phyloP scores from a whole-genome alignment of 108 stramenopile genomes.

The Bacterosira constricta region DNA sequence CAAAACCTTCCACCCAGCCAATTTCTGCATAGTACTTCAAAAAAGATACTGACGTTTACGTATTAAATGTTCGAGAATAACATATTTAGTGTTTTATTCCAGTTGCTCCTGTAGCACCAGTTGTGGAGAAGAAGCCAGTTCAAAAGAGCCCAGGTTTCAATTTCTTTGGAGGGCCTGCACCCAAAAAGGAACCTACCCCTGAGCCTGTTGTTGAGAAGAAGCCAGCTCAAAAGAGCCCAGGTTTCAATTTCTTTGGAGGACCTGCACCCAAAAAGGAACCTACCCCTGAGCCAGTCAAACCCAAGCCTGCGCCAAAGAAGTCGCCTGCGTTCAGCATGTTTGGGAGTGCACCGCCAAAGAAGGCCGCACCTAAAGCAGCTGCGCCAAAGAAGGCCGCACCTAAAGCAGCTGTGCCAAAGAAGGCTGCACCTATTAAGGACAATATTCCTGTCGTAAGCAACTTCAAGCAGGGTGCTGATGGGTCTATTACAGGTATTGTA shows the following conservation, averaged over 20 bases:
- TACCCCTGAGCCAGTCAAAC: slow-evolving; percentile 16
- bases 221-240: slow-evolving; percentile 32
- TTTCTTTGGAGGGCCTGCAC: slow-evolving; percentile 51
- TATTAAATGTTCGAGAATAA: too few species aligned
- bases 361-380: neutral
- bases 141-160: slow-evolving; percentile 48
- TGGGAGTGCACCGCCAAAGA: neutral
- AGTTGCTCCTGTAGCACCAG: slow-evolving; percentile 18
- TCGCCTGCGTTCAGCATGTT: slow-evolving; percentile 22
- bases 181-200: slow-evolving; percentile 23
- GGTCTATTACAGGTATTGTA: slow-evolving; percentile 78
- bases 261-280: slow-evolving; percentile 29
- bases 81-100: too few species aligned
- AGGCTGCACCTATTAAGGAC: slow-evolving; percentile 47
- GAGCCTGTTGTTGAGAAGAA: slow-evolving; percentile 37
- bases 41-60: too few species aligned
- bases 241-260: slow-evolving; percentile 55
- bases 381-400: slow-evolving; percentile 5
- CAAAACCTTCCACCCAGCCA: neutral
- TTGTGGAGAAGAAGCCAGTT: slow-evolving; percentile 19
- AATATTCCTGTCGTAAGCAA: slow-evolving; percentile 75
- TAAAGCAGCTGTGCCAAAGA: slow-evolving; percentile 31
- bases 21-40: slow-evolving; percentile 13
- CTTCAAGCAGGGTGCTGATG: slow-evolving; percentile 78
- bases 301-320: slow-evolving; percentile 23